Percentiles rank a stretch among this genome's conserved stretches.
Evolutionary conservation across 805 yeast genomes (phyloP).

Genomic region (Hanseniaspora lachancei): DNA sequence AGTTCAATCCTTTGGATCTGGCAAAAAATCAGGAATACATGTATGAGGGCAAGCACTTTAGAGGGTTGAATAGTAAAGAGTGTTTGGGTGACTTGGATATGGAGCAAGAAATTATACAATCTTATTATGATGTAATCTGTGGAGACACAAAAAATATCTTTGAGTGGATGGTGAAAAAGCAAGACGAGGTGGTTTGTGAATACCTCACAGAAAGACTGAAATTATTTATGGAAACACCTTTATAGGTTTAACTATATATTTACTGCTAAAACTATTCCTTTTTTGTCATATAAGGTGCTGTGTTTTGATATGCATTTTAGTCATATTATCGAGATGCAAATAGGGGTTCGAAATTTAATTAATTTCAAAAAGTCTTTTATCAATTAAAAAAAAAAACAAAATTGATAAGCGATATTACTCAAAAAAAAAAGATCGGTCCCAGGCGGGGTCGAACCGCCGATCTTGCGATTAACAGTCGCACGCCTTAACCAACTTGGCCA

Average conservation of each 20-base stretch:
- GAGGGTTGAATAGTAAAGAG: conserved; percentile 13
- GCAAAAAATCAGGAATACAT: conserved; percentile 18
- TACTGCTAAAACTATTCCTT: no score
- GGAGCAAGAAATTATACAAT: conserved; percentile 5
- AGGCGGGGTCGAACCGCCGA: conserved; percentile 50
- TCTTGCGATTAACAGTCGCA: conserved; percentile 54
- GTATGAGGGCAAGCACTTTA: conserved; percentile 16
- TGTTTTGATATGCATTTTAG: no score
- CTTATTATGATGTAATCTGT: conserved; percentile 4
- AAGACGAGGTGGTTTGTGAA: background rate
- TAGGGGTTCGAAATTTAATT: no score
- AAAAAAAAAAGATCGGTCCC: conserved; percentile 33
- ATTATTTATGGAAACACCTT: background rate
- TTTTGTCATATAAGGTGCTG: no score
- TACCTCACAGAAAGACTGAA: background rate
- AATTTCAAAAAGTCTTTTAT: no score
- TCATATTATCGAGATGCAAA: no score
- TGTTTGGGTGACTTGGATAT: conserved; percentile 12
- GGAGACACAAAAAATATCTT: conserved; percentile 2
- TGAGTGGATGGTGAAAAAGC: conserved; percentile 1
- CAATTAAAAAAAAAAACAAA: no score
- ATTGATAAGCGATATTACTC: no score
- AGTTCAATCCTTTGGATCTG: conserved; percentile 27
- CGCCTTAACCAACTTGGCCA: conserved; percentile 51
- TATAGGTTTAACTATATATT: background rate